Percentiles rank a stretch among this genome's conserved stretches.
phyloP scores from a whole-genome alignment of 441 rosid species.

The Daphne laureola region DNA sequence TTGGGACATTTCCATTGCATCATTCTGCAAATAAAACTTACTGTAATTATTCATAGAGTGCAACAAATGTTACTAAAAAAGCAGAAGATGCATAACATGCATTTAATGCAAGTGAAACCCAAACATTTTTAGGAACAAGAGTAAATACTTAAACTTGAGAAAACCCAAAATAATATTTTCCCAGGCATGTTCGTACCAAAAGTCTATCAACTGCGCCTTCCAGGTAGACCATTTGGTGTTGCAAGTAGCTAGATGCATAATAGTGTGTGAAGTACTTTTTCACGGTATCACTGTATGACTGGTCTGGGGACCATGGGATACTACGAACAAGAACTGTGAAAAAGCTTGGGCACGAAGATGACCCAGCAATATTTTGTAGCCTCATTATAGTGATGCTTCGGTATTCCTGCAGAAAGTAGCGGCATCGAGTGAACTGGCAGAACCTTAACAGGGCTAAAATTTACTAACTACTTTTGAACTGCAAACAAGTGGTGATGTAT shows the following conservation, averaged over 20 bases:
- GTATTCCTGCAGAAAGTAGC: constrained; percentile 45
- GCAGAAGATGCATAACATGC: too few species aligned
- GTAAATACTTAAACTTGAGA: too few species aligned
- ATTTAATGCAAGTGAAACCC: too few species aligned
- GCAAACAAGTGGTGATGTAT: constrained; percentile 9
- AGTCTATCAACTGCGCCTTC: constrained; percentile 55
- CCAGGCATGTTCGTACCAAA: constrained; percentile 37
- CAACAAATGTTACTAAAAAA: too few species aligned
- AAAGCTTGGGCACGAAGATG: constrained; percentile 55
- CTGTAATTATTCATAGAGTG: too few species aligned
- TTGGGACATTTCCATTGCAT: constrained; percentile 59
- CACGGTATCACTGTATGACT: constrained; percentile 62
- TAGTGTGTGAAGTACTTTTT: constrained; percentile 49
- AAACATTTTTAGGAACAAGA: too few species aligned
- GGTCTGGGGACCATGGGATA: constrained; percentile 52
- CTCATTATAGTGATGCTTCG: constrained; percentile 65
- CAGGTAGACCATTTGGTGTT: constrained; percentile 70
- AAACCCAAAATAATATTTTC: too few species aligned
- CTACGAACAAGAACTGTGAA: constrained; percentile 76
- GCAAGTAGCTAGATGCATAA: constrained; percentile 62
- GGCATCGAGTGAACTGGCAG: constrained; percentile 13
- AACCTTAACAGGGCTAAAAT: constrained; percentile 8
- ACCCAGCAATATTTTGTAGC: constrained; percentile 43
- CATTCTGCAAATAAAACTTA: constrained; percentile 32
- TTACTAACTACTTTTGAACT: not conserved